Percentiles rank a stretch among this genome's conserved stretches.
Conservation (phyloP, 2,329 filamentous ascomycete species). For the Lecanicillium sp. region DNA sequence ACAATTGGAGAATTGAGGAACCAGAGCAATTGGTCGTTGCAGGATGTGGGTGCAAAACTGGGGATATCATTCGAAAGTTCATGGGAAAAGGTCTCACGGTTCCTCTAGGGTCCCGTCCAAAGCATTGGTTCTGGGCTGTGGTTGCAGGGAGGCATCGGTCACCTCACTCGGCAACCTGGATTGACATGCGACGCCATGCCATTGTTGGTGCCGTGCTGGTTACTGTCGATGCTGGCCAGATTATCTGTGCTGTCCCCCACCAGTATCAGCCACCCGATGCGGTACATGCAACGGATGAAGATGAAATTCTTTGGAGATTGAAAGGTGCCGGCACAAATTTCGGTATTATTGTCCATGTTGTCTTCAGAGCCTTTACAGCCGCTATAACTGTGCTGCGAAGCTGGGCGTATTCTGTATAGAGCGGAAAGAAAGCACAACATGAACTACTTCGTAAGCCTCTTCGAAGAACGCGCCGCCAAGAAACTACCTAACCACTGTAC, state of each 20-base stretch:
- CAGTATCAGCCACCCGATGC: conserved; percentile 31
- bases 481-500: conserved; percentile 35
- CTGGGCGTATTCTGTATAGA: neutral
- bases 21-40: conserved; percentile 34
- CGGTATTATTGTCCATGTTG: conserved; percentile 46
- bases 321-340: conserved; percentile 53
- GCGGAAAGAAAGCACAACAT: conserved; percentile 18
- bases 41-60: conserved; percentile 47
- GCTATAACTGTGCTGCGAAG: neutral
- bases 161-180: conserved; percentile 45
- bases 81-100: conserved; percentile 42
- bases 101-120: conserved; percentile 51
- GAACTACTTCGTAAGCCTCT: conserved; percentile 29
- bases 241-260: conserved; percentile 43
- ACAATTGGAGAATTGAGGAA: conserved; percentile 11
- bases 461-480: conserved; percentile 29
- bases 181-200: conserved; percentile 50
- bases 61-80: conserved; percentile 40
- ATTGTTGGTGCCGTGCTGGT: conserved; percentile 54
- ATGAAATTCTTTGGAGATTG: conserved; percentile 46
- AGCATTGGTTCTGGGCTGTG: conserved; percentile 56
- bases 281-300: conserved; percentile 36
- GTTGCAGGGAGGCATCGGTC: conserved; percentile 58
- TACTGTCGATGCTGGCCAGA: conserved; percentile 35
- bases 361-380: conserved; percentile 33